These are phyloP conservation scores for Pseudomonodictys pantanalensis DNA, from an alignment of 495 filamentous ascomycete species.

Conservation along the genomic window DNA sequence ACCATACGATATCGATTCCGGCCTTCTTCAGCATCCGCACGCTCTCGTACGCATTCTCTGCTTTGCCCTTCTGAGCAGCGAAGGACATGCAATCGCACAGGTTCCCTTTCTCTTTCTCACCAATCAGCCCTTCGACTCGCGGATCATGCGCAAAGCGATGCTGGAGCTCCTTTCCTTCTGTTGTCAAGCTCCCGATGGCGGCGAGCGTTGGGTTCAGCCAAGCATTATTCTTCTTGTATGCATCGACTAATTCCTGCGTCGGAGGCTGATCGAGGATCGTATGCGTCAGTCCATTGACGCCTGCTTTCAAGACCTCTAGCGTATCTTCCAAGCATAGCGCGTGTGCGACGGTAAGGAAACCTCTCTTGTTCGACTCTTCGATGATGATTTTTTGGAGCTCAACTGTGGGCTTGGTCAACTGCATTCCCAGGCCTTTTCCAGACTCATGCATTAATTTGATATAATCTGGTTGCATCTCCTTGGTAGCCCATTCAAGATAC, in stretches of 20 bases:
- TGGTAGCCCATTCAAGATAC: slow-evolving; percentile 34
- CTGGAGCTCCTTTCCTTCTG: slow-evolving; percentile 35
- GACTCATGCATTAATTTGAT: slow-evolving; percentile 45
- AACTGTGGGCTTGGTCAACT: slow-evolving; percentile 34
- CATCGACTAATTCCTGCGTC: slow-evolving; percentile 36
- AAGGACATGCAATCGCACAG: slow-evolving; percentile 39
- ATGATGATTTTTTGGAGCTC: slow-evolving; percentile 40
- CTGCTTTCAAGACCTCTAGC: slow-evolving; percentile 36
- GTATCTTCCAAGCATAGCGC: slow-evolving; percentile 36
- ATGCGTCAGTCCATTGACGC: slow-evolving; percentile 41
- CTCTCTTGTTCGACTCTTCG: slow-evolving; percentile 36
- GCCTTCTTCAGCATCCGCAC: slow-evolving; percentile 37
- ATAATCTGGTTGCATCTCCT: slow-evolving; percentile 37
- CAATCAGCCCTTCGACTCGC: slow-evolving; percentile 33
- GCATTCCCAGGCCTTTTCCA: slow-evolving; percentile 32
- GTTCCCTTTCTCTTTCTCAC: slow-evolving; percentile 25
- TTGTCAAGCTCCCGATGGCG: slow-evolving; percentile 36
- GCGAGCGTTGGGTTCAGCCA: slow-evolving; percentile 40
- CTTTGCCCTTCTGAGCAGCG: slow-evolving; percentile 18
- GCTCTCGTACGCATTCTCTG: slow-evolving; percentile 39
- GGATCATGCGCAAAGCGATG: slow-evolving; percentile 39
- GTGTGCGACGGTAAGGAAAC: slow-evolving; percentile 38
- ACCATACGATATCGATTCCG: slow-evolving; percentile 39
- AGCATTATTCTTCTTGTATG: slow-evolving; percentile 40
- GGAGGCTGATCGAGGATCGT: slow-evolving; percentile 36